Base-by-base conservation (phyloP, 2,329 filamentous ascomycete genomes). In the Fusarium sacchari region DNA sequence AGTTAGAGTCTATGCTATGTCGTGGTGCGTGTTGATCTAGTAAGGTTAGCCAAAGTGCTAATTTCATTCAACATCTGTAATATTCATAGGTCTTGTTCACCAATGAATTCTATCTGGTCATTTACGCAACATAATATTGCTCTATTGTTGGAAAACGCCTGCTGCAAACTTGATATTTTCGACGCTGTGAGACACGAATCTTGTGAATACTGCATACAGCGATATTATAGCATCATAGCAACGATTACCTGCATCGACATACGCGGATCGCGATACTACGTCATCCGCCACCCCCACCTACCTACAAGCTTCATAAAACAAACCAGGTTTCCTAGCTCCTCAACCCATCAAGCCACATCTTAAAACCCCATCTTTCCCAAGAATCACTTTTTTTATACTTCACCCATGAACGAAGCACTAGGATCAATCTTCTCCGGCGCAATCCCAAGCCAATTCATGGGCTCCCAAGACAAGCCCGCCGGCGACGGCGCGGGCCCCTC, bases 271-370 rank as follows among this genome's bases (percentile, higher is more conserved):
- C 34, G n/a, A 46, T 46, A 15, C 55, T 71, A 71, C 68, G 67
- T 71, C 68, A 71, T 71, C 43, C 67, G 67, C 67, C 60, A 71
- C 67, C 68, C 49, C 67, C 67, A 60, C 68, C 36, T 53, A 60
- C 68, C 36, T 53, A 24, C 39, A 22, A 66, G 42, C 5, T 34
- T 55, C 26, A 65, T 61, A 67, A 55, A 70, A 60, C 44, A 69
- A 65, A 71, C 60, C 44, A n/a, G 34, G 46, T 47, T 56, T 71
- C 44, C 60, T 39, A 53, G 22, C 61, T 26, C 42, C 22, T 52
- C 57, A 28, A 42, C 28, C 17, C n/a, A 36, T 40, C 60, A 59
- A 70, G 67, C 67, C 67, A 70, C 67, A 70, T 66, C 55, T n/a
- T n/a, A n/a, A 53, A 53, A 39, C 34, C 32, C 42, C 49, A 43